These are phyloP conservation scores for Clarireedia sp. DNA, from an alignment of 2,329 filamentous ascomycete genomes.

Conservation along the genomic window DNA sequence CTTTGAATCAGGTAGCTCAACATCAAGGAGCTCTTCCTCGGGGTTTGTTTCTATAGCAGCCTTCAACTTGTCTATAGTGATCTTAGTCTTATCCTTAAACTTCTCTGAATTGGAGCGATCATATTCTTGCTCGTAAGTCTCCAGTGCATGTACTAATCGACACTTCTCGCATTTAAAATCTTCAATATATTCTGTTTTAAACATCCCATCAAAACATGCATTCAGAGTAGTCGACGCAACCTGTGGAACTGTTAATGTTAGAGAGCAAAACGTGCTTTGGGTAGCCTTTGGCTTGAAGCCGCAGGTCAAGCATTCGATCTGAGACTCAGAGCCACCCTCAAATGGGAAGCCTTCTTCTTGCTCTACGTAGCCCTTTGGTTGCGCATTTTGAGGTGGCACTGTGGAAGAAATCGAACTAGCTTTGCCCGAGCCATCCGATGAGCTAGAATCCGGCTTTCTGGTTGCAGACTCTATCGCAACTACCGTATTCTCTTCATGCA, in stretches of 20 bases:
- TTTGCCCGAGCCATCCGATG: conserved; percentile 2
- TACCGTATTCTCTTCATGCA: conserved; percentile 3
- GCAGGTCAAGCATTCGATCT: conserved; percentile 87
- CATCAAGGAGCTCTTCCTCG: conserved; percentile 63
- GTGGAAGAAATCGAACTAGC: conserved; percentile 1
- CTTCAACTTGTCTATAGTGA: conserved; percentile 58
- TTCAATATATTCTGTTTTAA: conserved; percentile 93
- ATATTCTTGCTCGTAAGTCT: conserved; percentile 51
- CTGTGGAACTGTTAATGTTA: conserved; percentile 88
- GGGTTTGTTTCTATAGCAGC: conserved; percentile 71
- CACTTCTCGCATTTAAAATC: conserved; percentile 96
- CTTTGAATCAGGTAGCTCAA: conserved; percentile 66
- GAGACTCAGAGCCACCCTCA: conserved; percentile 87
- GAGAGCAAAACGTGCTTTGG: conserved; percentile 78
- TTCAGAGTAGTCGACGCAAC: conserved; percentile 72
- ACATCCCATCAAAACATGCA: conserved; percentile 83
- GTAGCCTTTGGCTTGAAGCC: conserved; percentile 81
- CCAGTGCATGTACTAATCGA: conserved; percentile 70
- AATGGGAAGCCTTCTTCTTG: conserved; percentile 67
- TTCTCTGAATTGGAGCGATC: conserved; percentile 43
- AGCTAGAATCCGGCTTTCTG: background rate
- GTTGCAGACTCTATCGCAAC: background rate
- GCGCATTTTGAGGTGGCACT: background rate
- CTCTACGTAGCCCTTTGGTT: background rate
- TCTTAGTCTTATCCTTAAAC: conserved; percentile 43